Conservation (phyloP, 169 alveolate genomes). For the Plasmodium berghei region DNA sequence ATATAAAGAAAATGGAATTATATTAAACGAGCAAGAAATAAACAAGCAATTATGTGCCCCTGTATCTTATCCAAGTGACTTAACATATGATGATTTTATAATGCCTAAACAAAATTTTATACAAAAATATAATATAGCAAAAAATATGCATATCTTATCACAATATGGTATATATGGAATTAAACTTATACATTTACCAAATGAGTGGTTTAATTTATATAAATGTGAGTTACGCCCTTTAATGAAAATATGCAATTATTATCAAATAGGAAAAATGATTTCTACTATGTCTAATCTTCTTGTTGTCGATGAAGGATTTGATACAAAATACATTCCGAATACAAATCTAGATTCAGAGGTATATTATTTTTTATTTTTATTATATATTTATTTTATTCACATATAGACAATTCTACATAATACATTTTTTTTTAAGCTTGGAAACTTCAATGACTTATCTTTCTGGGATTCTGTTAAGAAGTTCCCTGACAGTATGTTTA, state of each 20-base stretch:
- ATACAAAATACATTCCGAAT: conserved; percentile 66
- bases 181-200: conserved; percentile 53
- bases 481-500: conserved; percentile 33
- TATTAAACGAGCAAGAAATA: conserved; percentile 52
- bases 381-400: not conserved
- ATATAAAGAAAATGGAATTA: conserved; percentile 47
- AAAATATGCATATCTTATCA: conserved; percentile 21
- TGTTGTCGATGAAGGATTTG: conserved; percentile 62
- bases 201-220: conserved; percentile 71
- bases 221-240: conserved; percentile 71
- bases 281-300: conserved; percentile 52
- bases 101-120: conserved; percentile 31
- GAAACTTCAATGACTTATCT: conserved; percentile 4
- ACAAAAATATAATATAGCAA: conserved; percentile 38
- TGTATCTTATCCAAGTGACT: conserved; percentile 38
- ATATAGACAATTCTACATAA: not conserved
- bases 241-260: conserved; percentile 49
- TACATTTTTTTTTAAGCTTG: conserved; percentile 3
- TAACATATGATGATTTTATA: conserved; percentile 70
- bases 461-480: not conserved
- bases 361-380: not conserved
- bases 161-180: conserved; percentile 75
- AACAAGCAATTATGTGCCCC: conserved; percentile 71
- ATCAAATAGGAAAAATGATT: conserved; percentile 52
- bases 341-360: conserved; percentile 27